Percentiles rank a stretch among this genome's conserved stretches.
phyloP scores from a whole-genome alignment of 768 basidiomycete species.

The Pleurotus sapidus region DNA sequence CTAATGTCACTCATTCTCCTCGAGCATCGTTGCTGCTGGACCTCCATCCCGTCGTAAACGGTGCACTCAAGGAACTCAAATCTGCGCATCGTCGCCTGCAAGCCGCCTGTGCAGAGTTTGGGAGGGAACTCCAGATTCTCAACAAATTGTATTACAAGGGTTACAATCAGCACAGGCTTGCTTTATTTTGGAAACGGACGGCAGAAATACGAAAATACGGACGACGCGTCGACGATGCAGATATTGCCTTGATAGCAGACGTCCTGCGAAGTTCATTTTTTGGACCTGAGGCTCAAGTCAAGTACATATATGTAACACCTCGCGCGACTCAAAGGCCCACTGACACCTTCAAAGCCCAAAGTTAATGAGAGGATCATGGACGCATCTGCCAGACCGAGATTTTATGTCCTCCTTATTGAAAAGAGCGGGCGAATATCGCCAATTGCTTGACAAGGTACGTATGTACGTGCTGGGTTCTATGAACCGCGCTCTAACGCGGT shows the following conservation, averaged over 20 bases:
- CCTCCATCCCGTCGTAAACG: slow-evolving; percentile 43
- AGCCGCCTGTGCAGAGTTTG: slow-evolving; percentile 34
- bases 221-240: slow-evolving; percentile 29
- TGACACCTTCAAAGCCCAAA: slow-evolving; percentile 37
- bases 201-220: slow-evolving; percentile 58
- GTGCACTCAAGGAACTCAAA: slow-evolving; percentile 62
- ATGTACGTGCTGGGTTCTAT: not conserved
- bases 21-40: slow-evolving; percentile 24
- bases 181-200: slow-evolving; percentile 70
- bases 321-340: not conserved
- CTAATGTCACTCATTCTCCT: slow-evolving; percentile 6
- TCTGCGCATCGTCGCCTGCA: slow-evolving; percentile 49
- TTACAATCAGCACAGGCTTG: slow-evolving; percentile 72
- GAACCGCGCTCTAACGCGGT: not conserved
- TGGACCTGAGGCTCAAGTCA: slow-evolving; percentile 29
- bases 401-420: slow-evolving; percentile 30
- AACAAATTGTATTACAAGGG: slow-evolving; percentile 75
- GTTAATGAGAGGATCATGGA: slow-evolving; percentile 62
- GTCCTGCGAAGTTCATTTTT: slow-evolving; percentile 52
- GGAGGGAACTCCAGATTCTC: slow-evolving; percentile 56
- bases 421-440: slow-evolving; percentile 30
- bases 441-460: slow-evolving; percentile 46
- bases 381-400: slow-evolving; percentile 43
- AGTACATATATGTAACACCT: slow-evolving; percentile 25
- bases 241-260: slow-evolving; percentile 29